Evolutionary conservation across 352 stramenopile species (phyloP).

Genomic region (Hyaloperonospora brassicae): DNA sequence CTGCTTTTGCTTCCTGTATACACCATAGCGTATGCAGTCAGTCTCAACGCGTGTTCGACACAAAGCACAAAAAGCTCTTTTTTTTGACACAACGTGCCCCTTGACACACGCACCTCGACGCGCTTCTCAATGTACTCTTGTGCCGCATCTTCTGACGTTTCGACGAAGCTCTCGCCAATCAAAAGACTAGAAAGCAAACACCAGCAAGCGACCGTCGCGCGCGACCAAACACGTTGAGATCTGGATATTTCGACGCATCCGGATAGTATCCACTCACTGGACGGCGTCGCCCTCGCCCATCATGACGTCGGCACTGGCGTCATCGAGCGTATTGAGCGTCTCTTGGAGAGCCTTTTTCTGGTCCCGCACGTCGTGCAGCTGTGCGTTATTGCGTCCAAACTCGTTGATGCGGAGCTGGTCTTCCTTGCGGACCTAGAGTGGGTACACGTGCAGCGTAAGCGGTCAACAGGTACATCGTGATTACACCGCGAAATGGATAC

Average conservation of each 20-base stretch:
- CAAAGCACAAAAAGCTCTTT: neutral
- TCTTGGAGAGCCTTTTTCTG: slow-evolving; percentile 90
- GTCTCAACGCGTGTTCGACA: neutral
- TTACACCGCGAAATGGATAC: too few species aligned
- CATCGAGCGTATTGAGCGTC: slow-evolving; percentile 92
- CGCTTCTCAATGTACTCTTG: slow-evolving; percentile 91
- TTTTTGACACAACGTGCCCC: neutral
- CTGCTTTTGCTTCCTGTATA: slow-evolving; percentile 54
- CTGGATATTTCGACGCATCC: neutral
- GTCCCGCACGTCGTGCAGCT: slow-evolving; percentile 87
- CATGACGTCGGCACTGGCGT: slow-evolving; percentile 97
- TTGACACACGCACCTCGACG: slow-evolving; percentile 47
- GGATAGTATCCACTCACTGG: slow-evolving; percentile 28
- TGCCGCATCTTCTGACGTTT: slow-evolving; percentile 89
- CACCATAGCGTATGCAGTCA: neutral
- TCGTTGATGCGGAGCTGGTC: slow-evolving; percentile 98
- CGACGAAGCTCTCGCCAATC: slow-evolving; percentile 94
- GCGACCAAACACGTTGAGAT: neutral
- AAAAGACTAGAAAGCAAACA: slow-evolving; percentile 55
- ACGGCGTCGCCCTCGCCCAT: slow-evolving; percentile 88
- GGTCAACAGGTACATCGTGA: too few species aligned
- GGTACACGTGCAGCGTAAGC: neutral
- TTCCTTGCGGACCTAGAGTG: slow-evolving; percentile 88
- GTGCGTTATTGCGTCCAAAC: slow-evolving; percentile 94
- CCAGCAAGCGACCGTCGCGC: neutral